phyloP scores from a whole-genome alignment of 2,329 filamentous ascomycete genomes.

The Blumeria hordei region DNA sequence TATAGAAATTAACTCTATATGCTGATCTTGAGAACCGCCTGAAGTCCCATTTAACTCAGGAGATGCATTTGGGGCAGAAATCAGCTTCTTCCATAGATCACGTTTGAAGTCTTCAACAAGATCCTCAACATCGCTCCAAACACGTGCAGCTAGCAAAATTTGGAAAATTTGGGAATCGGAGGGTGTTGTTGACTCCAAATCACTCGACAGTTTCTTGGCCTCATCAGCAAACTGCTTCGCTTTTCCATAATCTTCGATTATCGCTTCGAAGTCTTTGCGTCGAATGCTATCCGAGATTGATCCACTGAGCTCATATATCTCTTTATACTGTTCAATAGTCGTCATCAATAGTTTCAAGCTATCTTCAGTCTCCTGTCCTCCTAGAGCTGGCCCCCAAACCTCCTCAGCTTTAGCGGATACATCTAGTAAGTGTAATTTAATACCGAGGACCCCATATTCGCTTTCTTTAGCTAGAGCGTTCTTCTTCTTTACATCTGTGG shows the following conservation, averaged over 20 bases:
- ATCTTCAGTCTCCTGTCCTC: constrained; percentile 76
- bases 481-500: constrained; percentile 43
- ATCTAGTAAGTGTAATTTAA: constrained; percentile 70
- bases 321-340: constrained; percentile 55
- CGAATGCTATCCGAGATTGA: constrained; percentile 66
- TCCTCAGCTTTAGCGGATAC: constrained; percentile 88
- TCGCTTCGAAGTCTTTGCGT: constrained; percentile 66
- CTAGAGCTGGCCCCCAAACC: constrained; percentile 85
- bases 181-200: constrained; percentile 29
- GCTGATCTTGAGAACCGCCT: constrained; percentile 41
- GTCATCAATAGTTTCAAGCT: constrained; percentile 55
- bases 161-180: constrained; percentile 64
- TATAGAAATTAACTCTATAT: constrained; percentile 75
- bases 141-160: constrained; percentile 66
- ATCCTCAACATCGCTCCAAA: constrained; percentile 85
- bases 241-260: constrained; percentile 67
- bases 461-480: constrained; percentile 83
- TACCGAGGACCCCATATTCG: constrained; percentile 69
- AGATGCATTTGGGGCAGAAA: constrained; percentile 35
- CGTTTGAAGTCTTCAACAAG: constrained; percentile 74
- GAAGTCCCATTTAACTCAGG: constrained; percentile 5
- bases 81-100: constrained; percentile 65
- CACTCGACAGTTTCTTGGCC: constrained; percentile 42
- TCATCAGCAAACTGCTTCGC: constrained; percentile 67
- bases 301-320: constrained; percentile 59